These are phyloP conservation scores for Elaphomyces granulatus DNA, from an alignment of 495 filamentous ascomycete genomes.

Conservation along the genomic window DNA sequence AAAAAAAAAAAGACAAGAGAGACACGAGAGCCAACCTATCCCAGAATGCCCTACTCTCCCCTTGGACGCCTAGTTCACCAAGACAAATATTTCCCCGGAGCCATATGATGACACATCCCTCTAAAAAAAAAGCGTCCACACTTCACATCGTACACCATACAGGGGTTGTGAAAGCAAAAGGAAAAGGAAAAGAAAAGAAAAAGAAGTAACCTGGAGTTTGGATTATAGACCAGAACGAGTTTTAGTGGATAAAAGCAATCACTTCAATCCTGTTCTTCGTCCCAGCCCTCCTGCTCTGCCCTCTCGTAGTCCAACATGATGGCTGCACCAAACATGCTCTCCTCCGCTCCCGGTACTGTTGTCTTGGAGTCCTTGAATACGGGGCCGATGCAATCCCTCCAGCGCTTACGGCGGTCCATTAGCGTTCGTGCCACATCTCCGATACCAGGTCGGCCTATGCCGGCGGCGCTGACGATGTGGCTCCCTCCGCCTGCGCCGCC, in stretches of 20 bases:
- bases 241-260: background rate
- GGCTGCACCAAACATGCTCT: slow-evolving; percentile 50
- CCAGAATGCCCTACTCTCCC: too few relatives aligned
- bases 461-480: slow-evolving; percentile 34
- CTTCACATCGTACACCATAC: too few relatives aligned
- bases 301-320: slow-evolving; percentile 44
- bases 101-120: slow-evolving; percentile 1
- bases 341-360: slow-evolving; percentile 35
- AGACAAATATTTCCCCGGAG: too few relatives aligned
- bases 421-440: slow-evolving; percentile 78
- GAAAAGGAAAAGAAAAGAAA: slow-evolving; percentile 1
- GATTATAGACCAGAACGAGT: too few relatives aligned
- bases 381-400: slow-evolving; percentile 74
- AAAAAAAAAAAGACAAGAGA: too few relatives aligned
- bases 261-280: slow-evolving; percentile 48
- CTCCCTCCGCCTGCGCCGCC: slow-evolving; percentile 42
- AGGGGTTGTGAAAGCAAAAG: background rate
- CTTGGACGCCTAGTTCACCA: too few relatives aligned
- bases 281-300: slow-evolving; percentile 61
- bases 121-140: too few relatives aligned
- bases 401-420: slow-evolving; percentile 77
- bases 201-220: background rate
- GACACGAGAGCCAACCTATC: too few relatives aligned
- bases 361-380: slow-evolving; percentile 69
- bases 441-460: slow-evolving; percentile 60